A percentile compares a stretch with the other conserved stretches of the same genome.
Evolutionary conservation across 495 filamentous ascomycete genomes (phyloP).

Genomic region (Penicillium arizonense): DNA sequence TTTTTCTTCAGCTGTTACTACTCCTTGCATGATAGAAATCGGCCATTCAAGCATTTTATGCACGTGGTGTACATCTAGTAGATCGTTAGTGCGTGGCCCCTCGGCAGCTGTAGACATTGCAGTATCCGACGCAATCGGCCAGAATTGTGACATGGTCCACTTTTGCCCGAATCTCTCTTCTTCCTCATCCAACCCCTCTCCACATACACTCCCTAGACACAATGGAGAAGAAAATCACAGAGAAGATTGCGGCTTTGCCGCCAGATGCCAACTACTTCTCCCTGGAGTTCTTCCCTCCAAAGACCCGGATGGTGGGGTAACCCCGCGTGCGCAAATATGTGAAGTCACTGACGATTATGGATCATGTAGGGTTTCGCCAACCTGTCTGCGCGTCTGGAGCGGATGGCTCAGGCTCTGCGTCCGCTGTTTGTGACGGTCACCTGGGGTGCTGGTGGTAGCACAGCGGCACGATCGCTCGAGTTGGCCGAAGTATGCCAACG

Average conservation of each 20-base stretch:
- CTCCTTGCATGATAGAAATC: conserved; percentile 2
- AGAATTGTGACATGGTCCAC: conserved; percentile 21
- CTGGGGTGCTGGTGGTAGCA: conserved; percentile 95
- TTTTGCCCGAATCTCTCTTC: conserved; percentile 21
- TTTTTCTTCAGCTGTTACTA: neutral
- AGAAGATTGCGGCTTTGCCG: conserved; percentile 92
- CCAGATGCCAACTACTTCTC: conserved; percentile 84
- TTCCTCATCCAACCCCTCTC: conserved; percentile 16
- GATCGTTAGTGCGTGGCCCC: conserved; percentile 9
- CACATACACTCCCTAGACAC: conserved; percentile 32
- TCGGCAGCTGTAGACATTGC: conserved; percentile 20
- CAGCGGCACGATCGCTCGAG: conserved; percentile 84
- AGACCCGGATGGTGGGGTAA: conserved; percentile 76
- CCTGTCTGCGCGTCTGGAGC: conserved; percentile 85
- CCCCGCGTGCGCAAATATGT: conserved; percentile 16
- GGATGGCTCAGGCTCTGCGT: conserved; percentile 86
- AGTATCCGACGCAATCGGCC: conserved; percentile 19
- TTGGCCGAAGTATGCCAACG: conserved; percentile 94
- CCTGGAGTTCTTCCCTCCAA: conserved; percentile 98
- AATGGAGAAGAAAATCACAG: conserved; percentile 75
- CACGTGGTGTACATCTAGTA: conserved; percentile 1
- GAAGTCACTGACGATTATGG: conserved; percentile 8
- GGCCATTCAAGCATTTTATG: neutral
- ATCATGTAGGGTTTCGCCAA: conserved; percentile 74
- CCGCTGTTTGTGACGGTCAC: conserved; percentile 97